Base-by-base conservation (phyloP, 768 basidiomycete species). In the Lactifluus pinguis region DNA sequence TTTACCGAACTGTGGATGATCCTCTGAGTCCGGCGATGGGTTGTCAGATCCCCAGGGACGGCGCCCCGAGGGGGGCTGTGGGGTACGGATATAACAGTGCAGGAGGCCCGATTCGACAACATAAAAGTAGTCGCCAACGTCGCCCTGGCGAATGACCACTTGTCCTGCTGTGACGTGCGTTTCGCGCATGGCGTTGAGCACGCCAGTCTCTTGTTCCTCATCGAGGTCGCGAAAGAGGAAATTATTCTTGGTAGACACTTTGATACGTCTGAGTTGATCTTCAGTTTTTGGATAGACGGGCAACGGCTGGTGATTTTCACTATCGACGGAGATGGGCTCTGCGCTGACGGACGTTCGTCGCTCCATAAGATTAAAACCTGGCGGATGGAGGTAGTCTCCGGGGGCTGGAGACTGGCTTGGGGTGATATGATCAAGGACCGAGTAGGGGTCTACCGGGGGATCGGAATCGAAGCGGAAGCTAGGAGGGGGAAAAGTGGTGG, bases 161-260 rank as follows among this genome's bases (percentile, higher is more conserved):
- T 94, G 86, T 63, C 87, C 86, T 63, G 81, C 76, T 34, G 73
- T 75, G 14, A 91, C 84, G 6, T 74, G 77, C 49, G 84, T 80
- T 75, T 99, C 97, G 72, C 87, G 88, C 95, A 99, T 98, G 29
- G 97, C 97, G 57, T 88, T 89, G 25, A 98, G 77, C 19, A 95
- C 95, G 49, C 94, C 93, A 0, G 83, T 83, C 73, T 91, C 88
- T 73, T 98, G 95, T 69, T 98, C 95, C 68, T 97, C 92, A 66
- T 98, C 95, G 14, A 99, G 84, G 72, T 95, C 93, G 54, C 92
- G 83, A 79, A 99, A 99, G 60, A 98, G 84, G 69, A 98, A 92
- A 72, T 95, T 93, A 70, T 86, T 84, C 34, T 83, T 79, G 65
- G 94, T 97, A 51, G 93, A 90, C 8, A 83, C 77, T 70, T 87